Conservation (phyloP, 257 asterid species). For the Solanum sejunctum region DNA sequence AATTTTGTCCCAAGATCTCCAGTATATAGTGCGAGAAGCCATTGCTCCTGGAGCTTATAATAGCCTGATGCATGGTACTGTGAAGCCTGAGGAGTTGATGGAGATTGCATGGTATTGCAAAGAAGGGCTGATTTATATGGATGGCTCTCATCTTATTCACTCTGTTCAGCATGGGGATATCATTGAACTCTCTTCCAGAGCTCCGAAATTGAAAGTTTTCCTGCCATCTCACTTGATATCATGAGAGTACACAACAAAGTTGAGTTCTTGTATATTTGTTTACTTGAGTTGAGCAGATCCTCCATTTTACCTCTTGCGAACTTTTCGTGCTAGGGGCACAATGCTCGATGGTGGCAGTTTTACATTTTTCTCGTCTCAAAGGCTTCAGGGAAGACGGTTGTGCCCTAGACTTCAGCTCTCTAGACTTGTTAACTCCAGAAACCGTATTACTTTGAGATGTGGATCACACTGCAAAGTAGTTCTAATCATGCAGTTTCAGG, state of each 20-base stretch:
- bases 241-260: neutral
- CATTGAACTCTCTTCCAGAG: constrained; percentile 52
- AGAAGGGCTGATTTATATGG: constrained; percentile 53
- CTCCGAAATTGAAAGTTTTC: constrained; percentile 58
- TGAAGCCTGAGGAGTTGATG: constrained; percentile 43
- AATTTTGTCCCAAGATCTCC: constrained; percentile 68
- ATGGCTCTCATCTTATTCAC: constrained; percentile 69
- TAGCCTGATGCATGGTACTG: constrained; percentile 32
- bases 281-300: neutral
- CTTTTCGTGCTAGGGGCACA: neutral
- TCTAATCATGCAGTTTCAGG: neutral
- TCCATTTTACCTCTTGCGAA: neutral
- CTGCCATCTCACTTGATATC: constrained; percentile 36
- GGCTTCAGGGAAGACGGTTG: neutral
- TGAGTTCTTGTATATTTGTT: neutral
- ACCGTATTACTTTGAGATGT: neutral
- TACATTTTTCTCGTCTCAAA: neutral
- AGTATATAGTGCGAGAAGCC: constrained; percentile 86
- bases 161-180: constrained; percentile 61
- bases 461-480: neutral
- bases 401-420: neutral
- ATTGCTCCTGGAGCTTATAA: constrained; percentile 36
- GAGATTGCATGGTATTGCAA: constrained; percentile 62
- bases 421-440: neutral
- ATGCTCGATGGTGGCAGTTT: neutral